Percentiles rank a stretch among this genome's conserved stretches.
These are phyloP conservation scores for Chaetomiaceae sp. DNA, from an alignment of 2,329 filamentous ascomycete genomes.

Conservation along the genomic window DNA sequence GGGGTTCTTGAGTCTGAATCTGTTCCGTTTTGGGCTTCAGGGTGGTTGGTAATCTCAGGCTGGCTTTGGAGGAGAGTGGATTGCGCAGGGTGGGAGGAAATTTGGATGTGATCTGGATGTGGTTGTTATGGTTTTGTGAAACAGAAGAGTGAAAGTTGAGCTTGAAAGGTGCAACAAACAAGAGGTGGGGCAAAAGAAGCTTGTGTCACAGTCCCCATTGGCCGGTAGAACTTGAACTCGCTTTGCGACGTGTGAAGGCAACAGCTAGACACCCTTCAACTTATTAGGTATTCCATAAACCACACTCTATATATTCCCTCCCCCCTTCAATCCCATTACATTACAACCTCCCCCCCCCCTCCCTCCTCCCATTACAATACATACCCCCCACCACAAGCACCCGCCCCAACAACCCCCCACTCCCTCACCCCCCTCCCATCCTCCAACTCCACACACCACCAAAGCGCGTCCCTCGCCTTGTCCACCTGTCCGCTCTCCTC, in stretches of 20 bases:
- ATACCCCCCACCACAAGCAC: constrained; percentile 47
- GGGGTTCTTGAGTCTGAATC: background rate
- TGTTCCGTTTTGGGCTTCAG: no score
- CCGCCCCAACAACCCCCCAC: constrained; percentile 65
- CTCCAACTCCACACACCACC: constrained; percentile 97
- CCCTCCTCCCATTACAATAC: constrained; percentile 42
- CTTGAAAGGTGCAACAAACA: background rate
- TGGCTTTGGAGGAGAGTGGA: no score
- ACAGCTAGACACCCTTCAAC: background rate
- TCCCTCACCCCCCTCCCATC: constrained; percentile 74
- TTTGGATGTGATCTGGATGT: no score
- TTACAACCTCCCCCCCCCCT: no score
- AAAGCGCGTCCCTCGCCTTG: constrained; percentile 86
- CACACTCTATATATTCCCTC: background rate
- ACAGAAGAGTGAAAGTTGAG: no score
- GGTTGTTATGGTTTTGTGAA: no score
- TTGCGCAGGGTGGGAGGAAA: background rate
- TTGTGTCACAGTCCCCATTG: background rate
- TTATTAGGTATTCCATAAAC: no score
- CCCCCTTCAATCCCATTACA: no score
- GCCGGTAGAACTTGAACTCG: no score
- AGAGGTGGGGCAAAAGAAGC: background rate
- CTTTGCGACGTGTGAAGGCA: no score
- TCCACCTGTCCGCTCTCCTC: constrained; percentile 81
- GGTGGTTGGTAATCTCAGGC: no score